Conservation (phyloP, 768 basidiomycete genomes). For the Albatrellus ellisii region DNA sequence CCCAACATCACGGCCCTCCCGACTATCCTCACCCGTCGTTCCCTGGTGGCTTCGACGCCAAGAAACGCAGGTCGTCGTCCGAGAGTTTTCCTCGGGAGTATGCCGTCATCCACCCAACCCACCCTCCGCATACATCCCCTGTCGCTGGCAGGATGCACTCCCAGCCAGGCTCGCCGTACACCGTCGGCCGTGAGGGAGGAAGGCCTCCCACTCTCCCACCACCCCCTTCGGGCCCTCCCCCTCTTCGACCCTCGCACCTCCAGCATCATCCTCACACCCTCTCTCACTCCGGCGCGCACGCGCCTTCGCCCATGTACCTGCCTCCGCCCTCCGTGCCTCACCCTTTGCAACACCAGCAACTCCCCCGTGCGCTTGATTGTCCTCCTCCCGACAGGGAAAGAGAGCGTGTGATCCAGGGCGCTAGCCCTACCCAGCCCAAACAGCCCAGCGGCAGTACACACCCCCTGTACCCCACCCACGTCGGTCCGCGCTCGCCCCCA, state of each 20-base stretch:
- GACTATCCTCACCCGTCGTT: background rate
- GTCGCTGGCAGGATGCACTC: slow-evolving; percentile 3
- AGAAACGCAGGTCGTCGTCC: background rate
- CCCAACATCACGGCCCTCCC: background rate
- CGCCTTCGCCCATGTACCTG: slow-evolving; percentile 10
- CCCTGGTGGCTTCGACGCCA: background rate
- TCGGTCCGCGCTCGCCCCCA: background rate
- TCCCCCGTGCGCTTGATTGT: slow-evolving; percentile 12
- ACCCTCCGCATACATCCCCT: slow-evolving; percentile 8
- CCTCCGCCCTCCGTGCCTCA: slow-evolving; percentile 13
- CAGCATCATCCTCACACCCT: no score
- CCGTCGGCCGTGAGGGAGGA: background rate
- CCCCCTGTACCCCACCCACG: background rate
- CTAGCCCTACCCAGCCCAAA: no score
- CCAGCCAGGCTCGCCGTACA: slow-evolving; percentile 9
- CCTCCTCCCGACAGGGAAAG: slow-evolving; percentile 3
- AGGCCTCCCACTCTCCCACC: slow-evolving; percentile 13
- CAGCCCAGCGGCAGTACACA: background rate
- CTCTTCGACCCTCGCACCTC: slow-evolving; percentile 16
- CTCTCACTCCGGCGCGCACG: no score
- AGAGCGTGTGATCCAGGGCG: background rate
- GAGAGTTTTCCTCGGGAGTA: no score
- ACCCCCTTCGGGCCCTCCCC: slow-evolving; percentile 10
- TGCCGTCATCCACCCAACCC: slow-evolving; percentile 10
- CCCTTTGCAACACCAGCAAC: slow-evolving; percentile 13